These are phyloP conservation scores for Starmerella floricola DNA, from an alignment of 805 yeast genomes.

Conservation along the genomic window DNA sequence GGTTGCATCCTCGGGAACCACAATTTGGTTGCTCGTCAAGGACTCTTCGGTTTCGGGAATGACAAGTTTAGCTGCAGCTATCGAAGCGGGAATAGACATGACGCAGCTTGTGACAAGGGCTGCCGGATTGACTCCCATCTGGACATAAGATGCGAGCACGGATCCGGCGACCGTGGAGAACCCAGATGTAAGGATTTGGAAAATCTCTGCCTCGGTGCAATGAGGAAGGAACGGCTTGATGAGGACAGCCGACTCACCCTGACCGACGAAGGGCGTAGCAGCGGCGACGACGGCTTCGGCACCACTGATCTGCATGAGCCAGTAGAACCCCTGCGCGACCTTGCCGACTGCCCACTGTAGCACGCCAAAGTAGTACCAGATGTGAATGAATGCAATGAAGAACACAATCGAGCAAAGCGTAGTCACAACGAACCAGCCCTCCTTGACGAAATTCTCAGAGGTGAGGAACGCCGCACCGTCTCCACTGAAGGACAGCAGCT, in stretches of 20 bases:
- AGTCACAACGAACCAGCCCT: slow-evolving; percentile 42
- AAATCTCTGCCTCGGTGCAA: slow-evolving; percentile 49
- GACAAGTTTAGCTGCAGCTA: slow-evolving; percentile 49
- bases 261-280: slow-evolving; percentile 55
- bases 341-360: slow-evolving; percentile 50
- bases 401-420: slow-evolving; percentile 53
- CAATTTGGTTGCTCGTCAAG: slow-evolving; percentile 38
- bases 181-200: slow-evolving; percentile 51
- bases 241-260: slow-evolving; percentile 52
- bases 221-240: slow-evolving; percentile 48
- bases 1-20: slow-evolving; percentile 37
- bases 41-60: slow-evolving; percentile 49
- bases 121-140: slow-evolving; percentile 49
- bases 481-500: slow-evolving; percentile 45
- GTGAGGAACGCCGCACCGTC: slow-evolving; percentile 52
- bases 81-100: slow-evolving; percentile 55
- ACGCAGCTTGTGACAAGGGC: slow-evolving; percentile 56
- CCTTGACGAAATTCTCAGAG: slow-evolving; percentile 30
- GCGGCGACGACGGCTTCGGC: slow-evolving; percentile 57
- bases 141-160: slow-evolving; percentile 49
- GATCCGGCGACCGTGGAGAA: slow-evolving; percentile 56
- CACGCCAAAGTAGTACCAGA: slow-evolving; percentile 47
- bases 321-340: slow-evolving; percentile 46
- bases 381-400: slow-evolving; percentile 51
- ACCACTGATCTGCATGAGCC: slow-evolving; percentile 48